These are phyloP conservation scores for Starmerella powellii DNA, from an alignment of 805 yeast genomes.

Conservation along the genomic window DNA sequence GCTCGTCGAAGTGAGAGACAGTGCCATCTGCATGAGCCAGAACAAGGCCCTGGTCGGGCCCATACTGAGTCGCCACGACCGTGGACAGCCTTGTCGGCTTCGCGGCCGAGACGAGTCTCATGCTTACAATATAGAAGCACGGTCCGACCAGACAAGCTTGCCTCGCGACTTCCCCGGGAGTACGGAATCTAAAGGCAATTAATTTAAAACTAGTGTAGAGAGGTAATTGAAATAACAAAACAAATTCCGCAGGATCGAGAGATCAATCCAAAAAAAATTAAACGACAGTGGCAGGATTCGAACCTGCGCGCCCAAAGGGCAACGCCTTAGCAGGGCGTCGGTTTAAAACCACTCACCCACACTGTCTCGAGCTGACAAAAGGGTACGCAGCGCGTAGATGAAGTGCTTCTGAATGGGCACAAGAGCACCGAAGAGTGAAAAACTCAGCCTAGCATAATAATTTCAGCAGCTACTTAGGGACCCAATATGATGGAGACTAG, in stretches of 20 bases:
- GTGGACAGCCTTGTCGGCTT: neutral
- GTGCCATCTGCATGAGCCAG: slow-evolving; percentile 12
- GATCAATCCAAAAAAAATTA: neutral
- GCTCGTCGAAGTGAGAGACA: neutral
- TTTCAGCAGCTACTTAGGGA: too few relatives aligned
- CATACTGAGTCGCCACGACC: slow-evolving; percentile 1
- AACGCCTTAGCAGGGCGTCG: slow-evolving; percentile 25
- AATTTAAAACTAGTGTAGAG: too few relatives aligned
- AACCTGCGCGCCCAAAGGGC: slow-evolving; percentile 25
- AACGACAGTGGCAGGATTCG: slow-evolving; percentile 24
- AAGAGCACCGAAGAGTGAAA: too few relatives aligned
- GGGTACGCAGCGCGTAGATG: too few relatives aligned
- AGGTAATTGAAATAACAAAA: too few relatives aligned
- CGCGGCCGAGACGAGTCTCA: slow-evolving; percentile 4
- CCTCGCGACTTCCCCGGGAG: neutral
- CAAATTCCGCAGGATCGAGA: too few relatives aligned
- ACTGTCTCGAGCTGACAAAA: slow-evolving; percentile 12
- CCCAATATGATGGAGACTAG: too few relatives aligned
- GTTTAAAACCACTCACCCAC: slow-evolving; percentile 24
- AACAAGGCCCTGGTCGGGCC: neutral
- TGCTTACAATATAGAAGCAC: neutral
- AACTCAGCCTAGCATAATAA: too few relatives aligned
- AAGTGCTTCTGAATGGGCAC: too few relatives aligned
- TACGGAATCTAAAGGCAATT: too few relatives aligned
- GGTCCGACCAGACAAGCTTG: neutral